A percentile compares a stretch with the other conserved stretches of the same genome.
Evolutionary conservation across 2,329 filamentous ascomycete genomes (phyloP).

Genomic region (Penicillium paneum): DNA sequence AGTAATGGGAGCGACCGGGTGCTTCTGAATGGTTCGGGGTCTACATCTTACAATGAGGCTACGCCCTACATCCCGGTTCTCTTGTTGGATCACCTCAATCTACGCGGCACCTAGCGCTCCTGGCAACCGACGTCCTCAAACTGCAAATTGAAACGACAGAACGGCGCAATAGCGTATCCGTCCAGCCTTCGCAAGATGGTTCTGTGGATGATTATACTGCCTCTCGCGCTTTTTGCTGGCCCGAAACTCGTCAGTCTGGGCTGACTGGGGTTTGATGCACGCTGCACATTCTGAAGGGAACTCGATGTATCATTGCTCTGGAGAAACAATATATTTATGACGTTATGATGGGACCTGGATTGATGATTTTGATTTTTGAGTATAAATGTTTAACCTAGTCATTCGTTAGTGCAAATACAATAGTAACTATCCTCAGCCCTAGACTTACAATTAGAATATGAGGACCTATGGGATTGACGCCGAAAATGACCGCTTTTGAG

Average conservation of each 20-base stretch:
- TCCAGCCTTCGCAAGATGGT: not conserved
- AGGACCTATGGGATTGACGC: no score
- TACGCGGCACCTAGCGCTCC: not conserved
- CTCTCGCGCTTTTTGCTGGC: not conserved
- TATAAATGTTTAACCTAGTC: conserved; percentile 18
- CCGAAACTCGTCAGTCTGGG: not conserved
- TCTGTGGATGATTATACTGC: not conserved
- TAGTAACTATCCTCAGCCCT: not conserved
- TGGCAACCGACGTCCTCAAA: not conserved
- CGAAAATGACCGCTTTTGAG: no score
- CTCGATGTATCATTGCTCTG: conserved; percentile 7
- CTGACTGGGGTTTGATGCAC: not conserved
- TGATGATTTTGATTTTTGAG: conserved; percentile 16
- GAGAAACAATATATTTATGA: conserved; percentile 20
- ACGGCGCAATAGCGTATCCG: not conserved
- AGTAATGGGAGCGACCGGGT: not conserved
- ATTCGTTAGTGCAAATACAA: conserved; percentile 16
- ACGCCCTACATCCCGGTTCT: not conserved
- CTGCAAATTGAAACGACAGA: not conserved
- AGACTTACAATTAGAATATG: not conserved
- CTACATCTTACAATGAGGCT: not conserved
- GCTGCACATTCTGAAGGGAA: not conserved
- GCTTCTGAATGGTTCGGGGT: not conserved
- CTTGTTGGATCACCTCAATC: not conserved
- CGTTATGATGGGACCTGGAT: conserved; percentile 19